Base-by-base conservation (phyloP, 441 rosid species). In the Hura crepitans region DNA sequence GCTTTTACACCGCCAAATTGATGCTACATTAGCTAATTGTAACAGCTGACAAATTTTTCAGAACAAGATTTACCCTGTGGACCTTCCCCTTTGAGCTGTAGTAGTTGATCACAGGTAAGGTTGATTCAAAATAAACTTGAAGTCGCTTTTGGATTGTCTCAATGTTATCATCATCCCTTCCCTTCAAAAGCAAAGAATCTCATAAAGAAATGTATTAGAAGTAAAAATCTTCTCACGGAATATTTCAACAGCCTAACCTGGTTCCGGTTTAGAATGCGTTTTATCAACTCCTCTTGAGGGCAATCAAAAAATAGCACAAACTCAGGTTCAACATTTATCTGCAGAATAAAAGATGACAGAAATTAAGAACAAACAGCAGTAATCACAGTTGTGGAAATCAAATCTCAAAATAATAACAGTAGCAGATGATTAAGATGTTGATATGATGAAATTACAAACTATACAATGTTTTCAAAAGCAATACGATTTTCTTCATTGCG, bases 111-210 rank as follows among this genome's bases (percentile, higher is more conserved):
- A 89, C 85, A 0, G 88, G 88, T 14, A 79, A 50, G 46, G 83
- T 86, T 39, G 81, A 79, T 54, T 84, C 84, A 2, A 73, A 69
- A 64, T 84, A 85, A 66, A 85, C 84, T 69, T 79, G 77, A 27
- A 84, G 79, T 45, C 88, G 82, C 76, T 82, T 84, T 81, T 68
- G 70, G 69, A 86, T 80, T 39, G 82, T 82, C 37, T 85, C 85
- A 12, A 81, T 80, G 67, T 81, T 84, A 79, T 83, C 91, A 79
- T 86, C 89, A 50, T 67, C 83, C 77, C 89, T 79, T 57, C 86
- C 86, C 88, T 81, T 42, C 57, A 74, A 47, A 51, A 61, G 13
- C 33, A 64, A 18, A 30, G 11, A 17, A n/a, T n/a, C n/a, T 62
- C 65, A 43, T 18, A 35, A 42, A 37, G 37, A 20, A 10, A 17